Evolutionary conservation across 768 basidiomycete species (phyloP), one percentile per base, ranked within the genome.

Genomic region (Mycena galericulata): DNA sequence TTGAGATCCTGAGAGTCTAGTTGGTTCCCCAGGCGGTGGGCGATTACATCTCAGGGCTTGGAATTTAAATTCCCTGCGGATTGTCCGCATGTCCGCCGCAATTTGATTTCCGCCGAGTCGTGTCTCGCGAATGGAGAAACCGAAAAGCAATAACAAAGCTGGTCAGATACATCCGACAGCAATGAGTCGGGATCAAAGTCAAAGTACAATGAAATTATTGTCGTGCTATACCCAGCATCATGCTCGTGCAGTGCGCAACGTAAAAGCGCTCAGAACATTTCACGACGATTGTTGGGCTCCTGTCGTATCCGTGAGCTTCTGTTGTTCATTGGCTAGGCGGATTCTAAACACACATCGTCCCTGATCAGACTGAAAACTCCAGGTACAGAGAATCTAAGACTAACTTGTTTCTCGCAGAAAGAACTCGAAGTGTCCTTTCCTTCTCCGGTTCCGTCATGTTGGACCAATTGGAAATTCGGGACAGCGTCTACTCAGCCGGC

Each of bases 381-480:
- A 18, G 17, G n/a, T n/a, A n/a, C 5, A n/a, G 14, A 17, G 15
- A 34, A 22, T 24, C 1, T 1, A 12, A 3, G 26, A 72, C 81
- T 69, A 59, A 85, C 87, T 81, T 82, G 71, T 89, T 89, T 64
- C 89, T 81, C 34, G 82, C 82, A 3, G 83, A 81, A 11, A 92
- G 75, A 10, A 91, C 83, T 40, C 88, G 79, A 43, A 88, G 73
- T 3, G 88, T 89, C 27, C 87, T 79, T 66, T 89, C 86, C 73
- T 84, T 84, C 78, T 93, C 89, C 20, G 79, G 73, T 15, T 85
- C 80, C 2, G 89, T 85, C 81, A 92, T 83, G 62, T 83, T 79
- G 45, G 81, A 76, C 91, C 90, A 92, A 72, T 92, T 90, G 30
- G 84, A 83, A 64, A 92, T 90, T 38, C 90, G 80, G 10, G 89